Evolutionary conservation across 2,329 filamentous ascomycete genomes (phyloP), one percentile per base, ranked within the genome.

Genomic region (Talaromyces pinophilus): DNA sequence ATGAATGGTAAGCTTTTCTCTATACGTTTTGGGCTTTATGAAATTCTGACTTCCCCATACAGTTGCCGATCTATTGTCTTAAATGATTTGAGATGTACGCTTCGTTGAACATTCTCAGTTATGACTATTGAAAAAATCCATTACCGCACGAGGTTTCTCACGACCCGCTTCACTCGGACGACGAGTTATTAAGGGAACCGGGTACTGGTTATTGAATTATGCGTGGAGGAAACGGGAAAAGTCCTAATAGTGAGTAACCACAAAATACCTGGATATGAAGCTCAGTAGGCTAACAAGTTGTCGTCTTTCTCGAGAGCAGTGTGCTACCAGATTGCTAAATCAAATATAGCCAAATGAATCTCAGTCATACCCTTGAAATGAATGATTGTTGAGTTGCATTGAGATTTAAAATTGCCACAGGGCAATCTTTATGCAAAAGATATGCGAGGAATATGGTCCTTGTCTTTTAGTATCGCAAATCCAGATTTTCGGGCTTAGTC

Each of bases 1-100:
- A 97, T 97, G 93, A 97, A 97, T 76, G 92, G 92, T 77, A 87
- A 86, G 73, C 13, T 86, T 22, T 22, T 13, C 22, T 28, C 5
- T 28, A 11, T 17, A 38, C 8, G 25, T 46, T n/a, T 11, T 25
- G 1, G 10, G 19, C 15, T 13, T 22, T 30, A 17, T n/a, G 5
- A 25, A 15, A 60, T 17, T 54, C 63, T 65, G 48, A 67, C 57
- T 48, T 68, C 17, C 22, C 38, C 8, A 22, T 54, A 35, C 54
- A 72, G 71, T 73, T 59, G 71, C 71, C 61, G 71, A 73, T 68
- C 67, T 73, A 35, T 67, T 73, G 55, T 66, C 69, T 15, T 73
- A 72, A 61, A 28, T 25, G 3, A 38, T 48, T 52, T n/a, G 19
- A 35, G 80, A 11, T 92, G 90, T 13, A 97, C 84, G 61, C 79